Base-by-base conservation (phyloP, 2,329 filamentous ascomycete genomes). In the Neopestalotiopsis sp. region DNA sequence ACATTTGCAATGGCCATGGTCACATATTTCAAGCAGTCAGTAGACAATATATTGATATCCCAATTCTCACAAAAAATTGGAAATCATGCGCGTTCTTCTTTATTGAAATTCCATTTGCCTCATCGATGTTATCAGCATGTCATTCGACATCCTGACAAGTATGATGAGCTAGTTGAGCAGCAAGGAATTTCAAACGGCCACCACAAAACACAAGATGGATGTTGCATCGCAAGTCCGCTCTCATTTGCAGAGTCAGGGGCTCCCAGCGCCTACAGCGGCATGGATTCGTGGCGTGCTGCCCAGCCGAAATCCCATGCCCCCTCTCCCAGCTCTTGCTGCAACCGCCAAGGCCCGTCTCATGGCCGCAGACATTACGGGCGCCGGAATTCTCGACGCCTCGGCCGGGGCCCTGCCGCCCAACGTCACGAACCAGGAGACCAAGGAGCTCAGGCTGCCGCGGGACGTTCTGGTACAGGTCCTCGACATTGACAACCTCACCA, bases 331-430 rank as follows among this genome's bases (percentile, higher is more conserved):
- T 4, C 85, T 97, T 24, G 85, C 92, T 68, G 93, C 94, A 70
- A 96, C 94, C 2, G 92, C 92, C 49, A 90, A 92, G 72, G 92
- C 94, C 73, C 94, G 94, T 67, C 84, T 98, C 12, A 88, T 98
- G 4, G 88, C 91, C 38, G 88, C 91, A 49, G 93, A 98, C 81
- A 88, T 98, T 71, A 91, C 91, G 1, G 82, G 84, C 3, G 87
- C 91, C 0, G 81, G 77, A 69, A 75, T 89, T 67, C 76, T 91
- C 69, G 79, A 87, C 75, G 42, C 84, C 20, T 71, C 80, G 64
- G 65, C 78, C 7, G 73, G 82, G 1, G 72, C 79, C 1, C 81
- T 88, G 4, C 93, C 94, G 0, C 68, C 80, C 0, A 85, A 88
- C 71, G 80, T 90, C n/a, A 80, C 84, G 62, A 83, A 88, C 72